Evolutionary conservation across 2,329 filamentous ascomycete genomes (phyloP), one percentile per base, ranked within the genome.

Genomic region (Fusarium newnesense): DNA sequence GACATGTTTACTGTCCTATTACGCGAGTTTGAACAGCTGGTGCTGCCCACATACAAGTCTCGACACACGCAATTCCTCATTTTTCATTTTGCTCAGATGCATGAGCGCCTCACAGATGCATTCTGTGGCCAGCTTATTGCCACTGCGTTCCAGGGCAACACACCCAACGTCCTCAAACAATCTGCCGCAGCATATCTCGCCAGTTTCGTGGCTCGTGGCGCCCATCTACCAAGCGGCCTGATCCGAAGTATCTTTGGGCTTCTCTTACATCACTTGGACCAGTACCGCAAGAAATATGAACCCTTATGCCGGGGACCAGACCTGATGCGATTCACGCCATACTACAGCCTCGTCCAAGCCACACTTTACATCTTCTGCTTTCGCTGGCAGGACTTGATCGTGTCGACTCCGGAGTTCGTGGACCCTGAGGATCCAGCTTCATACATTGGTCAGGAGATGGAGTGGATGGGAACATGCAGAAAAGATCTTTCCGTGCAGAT

Each of bases 291-390:
- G 19, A 86, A 90, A 52, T 92, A 95, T 80, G 93, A 97, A 79
- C 85, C 88, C 9, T 85, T 87, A 36, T 97, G 95, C 80, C 91
- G 91, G 21, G 95, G 94, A 7, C 96, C 96, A 0, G 95, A 99
- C 80, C 88, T 97, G 64, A 91, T 92, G 70, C 91, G 93, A 52
- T 97, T 96, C 79, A 90, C 91, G 53, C 90, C 93, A 19, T 97
- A 97, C 83, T 98, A 98, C 81, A 91, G 93, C 24, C 90, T 95
- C 53, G 91, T 93, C n/a, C 95, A 98, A 81, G 95, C 95, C 3
- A 86, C 97, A 6, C 88, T 98, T 30, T 98, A 98, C 84, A 96
- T 97, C 67, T 98, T 97, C 79, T 99, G 96, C 85, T 99, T 99
- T 86, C 92, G 96, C 62, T 99, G 96, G 96, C 92, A 94, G 69